These are phyloP conservation scores for Volvox carteri DNA, from an alignment of 163 green algal species.

Conservation along the genomic window DNA sequence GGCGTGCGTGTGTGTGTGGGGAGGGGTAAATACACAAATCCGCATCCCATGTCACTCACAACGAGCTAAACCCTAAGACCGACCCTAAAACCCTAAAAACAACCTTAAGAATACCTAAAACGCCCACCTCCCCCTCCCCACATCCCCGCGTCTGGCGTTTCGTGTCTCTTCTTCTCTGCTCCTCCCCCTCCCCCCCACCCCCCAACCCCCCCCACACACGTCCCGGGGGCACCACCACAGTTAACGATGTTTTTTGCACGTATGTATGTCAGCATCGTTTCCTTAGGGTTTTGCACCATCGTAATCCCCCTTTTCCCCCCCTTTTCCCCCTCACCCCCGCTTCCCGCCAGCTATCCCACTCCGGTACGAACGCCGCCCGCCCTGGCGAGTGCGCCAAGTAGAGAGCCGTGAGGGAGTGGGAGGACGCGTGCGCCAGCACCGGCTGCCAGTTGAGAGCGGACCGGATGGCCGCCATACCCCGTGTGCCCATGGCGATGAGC, in stretches of 20 bases:
- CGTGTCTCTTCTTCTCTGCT: too few relatives aligned
- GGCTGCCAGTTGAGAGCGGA: conserved; percentile 82
- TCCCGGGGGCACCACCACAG: too few relatives aligned
- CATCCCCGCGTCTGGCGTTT: too few relatives aligned
- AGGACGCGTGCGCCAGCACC: conserved; percentile 73
- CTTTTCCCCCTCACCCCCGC: conserved; percentile 70
- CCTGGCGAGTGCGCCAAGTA: conserved; percentile 66
- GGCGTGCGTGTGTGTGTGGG: too few relatives aligned
- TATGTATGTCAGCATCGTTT: too few relatives aligned
- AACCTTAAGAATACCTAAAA: background rate
- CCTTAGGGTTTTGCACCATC: too few relatives aligned
- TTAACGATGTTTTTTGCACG: too few relatives aligned
- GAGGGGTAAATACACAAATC: too few relatives aligned
- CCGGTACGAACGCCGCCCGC: conserved; percentile 77
- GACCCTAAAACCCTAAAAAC: background rate
- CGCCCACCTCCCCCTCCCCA: too few relatives aligned
- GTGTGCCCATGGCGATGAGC: conserved; percentile 72
- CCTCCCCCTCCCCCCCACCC: too few relatives aligned
- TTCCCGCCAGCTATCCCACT: conserved; percentile 85
- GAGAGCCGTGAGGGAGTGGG: conserved; percentile 60
- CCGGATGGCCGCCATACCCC: conserved; percentile 76
- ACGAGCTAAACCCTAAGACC: background rate
- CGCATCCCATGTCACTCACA: too few relatives aligned
- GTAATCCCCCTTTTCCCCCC: background rate
- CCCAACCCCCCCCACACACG: too few relatives aligned